A percentile compares a stretch with the other conserved stretches of the same genome.
Conservation (phyloP, 306 rosid genomes). For the Vachellia pachyceras region DNA sequence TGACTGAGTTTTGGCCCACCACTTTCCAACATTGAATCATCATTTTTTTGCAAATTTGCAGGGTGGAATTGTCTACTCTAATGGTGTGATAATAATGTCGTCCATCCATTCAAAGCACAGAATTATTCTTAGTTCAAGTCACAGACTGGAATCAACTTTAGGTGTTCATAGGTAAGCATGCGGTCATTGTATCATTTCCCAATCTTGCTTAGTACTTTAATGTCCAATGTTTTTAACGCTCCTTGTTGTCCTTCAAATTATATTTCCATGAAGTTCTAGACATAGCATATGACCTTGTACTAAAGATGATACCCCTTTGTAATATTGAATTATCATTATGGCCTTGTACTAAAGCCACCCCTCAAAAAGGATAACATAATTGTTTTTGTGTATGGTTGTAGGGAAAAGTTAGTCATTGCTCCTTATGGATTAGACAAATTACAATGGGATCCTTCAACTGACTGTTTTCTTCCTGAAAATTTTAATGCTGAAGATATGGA, state of each 20-base stretch:
- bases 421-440: constrained; percentile 75
- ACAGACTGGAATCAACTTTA: constrained; percentile 76
- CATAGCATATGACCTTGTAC: constrained; percentile 24
- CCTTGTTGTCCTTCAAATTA: constrained; percentile 6
- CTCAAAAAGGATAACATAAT: constrained; percentile 23
- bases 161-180: constrained; percentile 65
- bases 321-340: constrained; percentile 19
- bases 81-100: constrained; percentile 71
- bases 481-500: constrained; percentile 65
- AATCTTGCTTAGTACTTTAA: constrained; percentile 29
- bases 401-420: constrained; percentile 76
- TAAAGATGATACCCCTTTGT: constrained; percentile 7
- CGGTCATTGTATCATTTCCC: constrained; percentile 3
- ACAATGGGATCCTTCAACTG: constrained; percentile 83
- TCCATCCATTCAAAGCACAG: constrained; percentile 65
- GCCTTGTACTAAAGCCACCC: neutral
- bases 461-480: constrained; percentile 68
- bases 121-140: constrained; percentile 59
- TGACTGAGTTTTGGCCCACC: neutral
- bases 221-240: constrained; percentile 4
- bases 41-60: constrained; percentile 48
- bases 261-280: constrained; percentile 28
- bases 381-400: constrained; percentile 42
- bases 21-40: constrained; percentile 22
- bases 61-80: constrained; percentile 93